Conservation (phyloP, 2,329 filamentous ascomycete genomes). For the Trichoderma sp. region DNA sequence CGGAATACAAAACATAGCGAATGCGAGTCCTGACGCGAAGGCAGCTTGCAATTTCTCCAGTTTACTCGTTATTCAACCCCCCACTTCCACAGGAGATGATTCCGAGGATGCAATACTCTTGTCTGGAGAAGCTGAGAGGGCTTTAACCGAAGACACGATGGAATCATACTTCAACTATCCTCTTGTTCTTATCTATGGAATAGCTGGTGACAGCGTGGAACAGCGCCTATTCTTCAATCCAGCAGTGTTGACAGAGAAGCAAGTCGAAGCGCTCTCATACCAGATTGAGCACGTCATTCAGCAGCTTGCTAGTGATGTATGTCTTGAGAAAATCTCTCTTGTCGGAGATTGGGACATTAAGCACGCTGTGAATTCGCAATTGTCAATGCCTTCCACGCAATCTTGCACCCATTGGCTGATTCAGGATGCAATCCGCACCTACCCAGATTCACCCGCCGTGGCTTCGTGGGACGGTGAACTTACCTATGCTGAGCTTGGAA, state of each 20-base stretch:
- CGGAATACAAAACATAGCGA: conserved; percentile 21
- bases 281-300: not conserved
- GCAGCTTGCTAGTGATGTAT: not conserved
- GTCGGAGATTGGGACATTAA: not conserved
- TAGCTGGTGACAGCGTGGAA: not conserved
- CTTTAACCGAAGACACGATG: not conserved
- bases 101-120: not conserved
- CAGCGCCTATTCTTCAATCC: not conserved
- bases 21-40: not conserved
- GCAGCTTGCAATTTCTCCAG: not conserved
- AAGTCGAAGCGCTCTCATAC: not conserved
- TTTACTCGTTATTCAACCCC: not conserved
- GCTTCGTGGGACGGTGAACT: conserved; percentile 13
- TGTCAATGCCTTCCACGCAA: not conserved
- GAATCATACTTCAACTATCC: conserved; percentile 12
- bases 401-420: conserved; percentile 30
- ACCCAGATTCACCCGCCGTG: not conserved
- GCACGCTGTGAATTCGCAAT: not conserved
- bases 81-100: not conserved
- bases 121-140: not conserved
- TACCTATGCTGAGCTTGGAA: conserved; percentile 4
- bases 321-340: not conserved
- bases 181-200: not conserved
- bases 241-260: not conserved
- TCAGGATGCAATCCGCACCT: not conserved